Conservation (phyloP, 2,329 filamentous ascomycete species). For the Penicillium aurantiogriseum region DNA sequence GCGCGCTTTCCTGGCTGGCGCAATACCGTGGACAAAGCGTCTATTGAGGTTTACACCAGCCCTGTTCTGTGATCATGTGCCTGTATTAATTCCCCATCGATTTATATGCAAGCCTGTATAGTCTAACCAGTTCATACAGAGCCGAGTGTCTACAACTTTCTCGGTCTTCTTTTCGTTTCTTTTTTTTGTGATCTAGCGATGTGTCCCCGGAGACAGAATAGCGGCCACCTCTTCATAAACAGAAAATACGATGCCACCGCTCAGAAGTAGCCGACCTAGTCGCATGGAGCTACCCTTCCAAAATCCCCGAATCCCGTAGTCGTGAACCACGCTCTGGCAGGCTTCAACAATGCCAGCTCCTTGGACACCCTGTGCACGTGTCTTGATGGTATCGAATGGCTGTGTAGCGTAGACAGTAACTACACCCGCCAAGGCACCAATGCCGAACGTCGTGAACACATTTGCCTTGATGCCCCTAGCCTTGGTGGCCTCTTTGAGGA, state of each 20-base stretch:
- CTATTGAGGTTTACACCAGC: conserved; percentile 9
- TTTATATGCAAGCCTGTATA: not conserved
- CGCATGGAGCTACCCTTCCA: conserved; percentile 70
- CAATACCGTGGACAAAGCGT: conserved; percentile 5
- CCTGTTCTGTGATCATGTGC: not conserved
- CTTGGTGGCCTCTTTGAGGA: not conserved
- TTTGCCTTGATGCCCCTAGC: conserved; percentile 49
- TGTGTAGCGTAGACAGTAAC: conserved; percentile 45
- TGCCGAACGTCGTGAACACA: conserved; percentile 58
- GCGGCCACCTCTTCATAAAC: conserved; percentile 59
- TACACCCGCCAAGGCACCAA: conserved; percentile 60
- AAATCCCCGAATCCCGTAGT: conserved; percentile 60
- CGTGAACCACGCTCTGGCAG: too few species aligned
- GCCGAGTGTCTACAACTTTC: too few species aligned
- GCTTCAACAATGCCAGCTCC: too few species aligned
- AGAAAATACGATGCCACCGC: conserved; percentile 66
- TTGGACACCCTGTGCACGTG: too few species aligned
- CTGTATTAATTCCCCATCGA: not conserved
- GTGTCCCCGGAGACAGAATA: conserved; percentile 44
- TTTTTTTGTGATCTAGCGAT: not conserved
- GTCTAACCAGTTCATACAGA: not conserved
- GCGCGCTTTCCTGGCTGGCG: conserved; percentile 7
- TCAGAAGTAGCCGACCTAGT: conserved; percentile 61
- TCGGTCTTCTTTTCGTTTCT: too few species aligned
- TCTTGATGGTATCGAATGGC: not conserved